Evolutionary conservation across 108 stramenopile genomes (phyloP), one percentile per base, ranked within the genome.

Genomic region (Fragilaria crotonensis): DNA sequence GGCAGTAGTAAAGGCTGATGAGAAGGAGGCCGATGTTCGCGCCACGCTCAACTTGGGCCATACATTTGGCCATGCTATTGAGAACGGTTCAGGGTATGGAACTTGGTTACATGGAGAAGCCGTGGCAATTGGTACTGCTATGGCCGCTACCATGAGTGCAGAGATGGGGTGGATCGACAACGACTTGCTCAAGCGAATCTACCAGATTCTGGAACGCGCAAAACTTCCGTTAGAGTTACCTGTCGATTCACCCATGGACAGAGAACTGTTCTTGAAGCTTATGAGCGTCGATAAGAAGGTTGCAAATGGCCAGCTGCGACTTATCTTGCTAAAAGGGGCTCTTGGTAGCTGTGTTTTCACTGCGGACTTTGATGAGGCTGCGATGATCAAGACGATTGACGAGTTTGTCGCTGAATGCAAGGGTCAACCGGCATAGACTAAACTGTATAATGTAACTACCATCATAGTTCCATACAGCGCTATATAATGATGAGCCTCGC

Each of bases 41-140:
- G 98, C 98, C 4, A 95, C 95, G 29, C 81, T 99, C 45, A 99
- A 99, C 72, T 70, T 99, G 33, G 98, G 98, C 25, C 98, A 99
- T 70, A 99, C 98, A 28, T 96, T 98, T 70, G 98, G 96, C 23
- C 98, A 99, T 68, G 98, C 97, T 25, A 95, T 99, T 56, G 98
- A 99, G 72, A 92, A 90, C 62, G 85, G 88, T 50, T 76, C 88
- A 5, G 95, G 96, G 9, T 97, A 97, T 68, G 96, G 96, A 17
- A 78, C 72, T 11, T 95, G 90, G 79, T 63, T 97, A 30, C 97
- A 99, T 64, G 98, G 98, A 18, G 98, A 99, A 69, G 95, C 93
- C 9, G 98, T 97, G 11, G 79, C 93, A 17, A 91, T 97, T 66
- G 98, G 98, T 30, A 97, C 87, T 26, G 86, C 79, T 52, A 97